phyloP scores from a whole-genome alignment of 2,329 filamentous ascomycete genomes.

The Aspergillus cejpii region DNA sequence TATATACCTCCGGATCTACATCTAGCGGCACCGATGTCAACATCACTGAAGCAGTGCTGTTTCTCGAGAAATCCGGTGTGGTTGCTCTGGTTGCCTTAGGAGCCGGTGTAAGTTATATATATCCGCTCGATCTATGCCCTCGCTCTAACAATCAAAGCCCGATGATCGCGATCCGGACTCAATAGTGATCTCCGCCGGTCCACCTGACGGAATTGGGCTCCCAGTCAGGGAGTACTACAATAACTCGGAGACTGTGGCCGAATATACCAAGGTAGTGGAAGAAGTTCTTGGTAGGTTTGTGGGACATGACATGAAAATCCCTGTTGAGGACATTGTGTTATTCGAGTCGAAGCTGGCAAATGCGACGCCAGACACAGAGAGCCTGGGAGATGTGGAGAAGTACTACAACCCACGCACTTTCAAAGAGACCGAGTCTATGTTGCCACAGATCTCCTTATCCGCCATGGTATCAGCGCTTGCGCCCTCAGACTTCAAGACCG shows the following conservation, averaged over 20 bases:
- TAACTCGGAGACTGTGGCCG: conserved; percentile 47
- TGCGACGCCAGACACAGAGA: conserved; percentile 52
- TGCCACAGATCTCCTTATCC: conserved; percentile 52
- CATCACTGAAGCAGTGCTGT: conserved; percentile 34
- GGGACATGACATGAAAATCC: conserved; percentile 22
- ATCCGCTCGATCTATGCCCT: not conserved
- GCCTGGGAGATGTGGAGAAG: conserved; percentile 57
- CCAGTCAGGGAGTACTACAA: conserved; percentile 58
- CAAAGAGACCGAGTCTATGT: conserved; percentile 49
- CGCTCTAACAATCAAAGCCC: conserved; percentile 26
- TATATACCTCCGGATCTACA: conserved; percentile 38
- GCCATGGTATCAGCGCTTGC: conserved; percentile 49
- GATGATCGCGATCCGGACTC: conserved; percentile 52
- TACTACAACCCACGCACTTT: conserved; percentile 60
- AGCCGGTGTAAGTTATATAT: conserved; percentile 27
- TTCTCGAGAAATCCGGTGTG: conserved; percentile 35
- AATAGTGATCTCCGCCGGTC: conserved; percentile 44
- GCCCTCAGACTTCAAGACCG: conserved; percentile 46
- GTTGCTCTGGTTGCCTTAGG: conserved; percentile 28
- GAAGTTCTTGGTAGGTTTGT: conserved; percentile 38
- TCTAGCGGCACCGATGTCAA: conserved; percentile 19
- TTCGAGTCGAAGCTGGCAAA: conserved; percentile 57
- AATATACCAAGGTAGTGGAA: conserved; percentile 46
- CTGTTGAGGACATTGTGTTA: conserved; percentile 43
- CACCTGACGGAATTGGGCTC: conserved; percentile 48